Percentiles rank a stretch among this genome's conserved stretches.
Evolutionary conservation across 257 asterid species (phyloP).

Genomic region (Solanum arcanum): DNA sequence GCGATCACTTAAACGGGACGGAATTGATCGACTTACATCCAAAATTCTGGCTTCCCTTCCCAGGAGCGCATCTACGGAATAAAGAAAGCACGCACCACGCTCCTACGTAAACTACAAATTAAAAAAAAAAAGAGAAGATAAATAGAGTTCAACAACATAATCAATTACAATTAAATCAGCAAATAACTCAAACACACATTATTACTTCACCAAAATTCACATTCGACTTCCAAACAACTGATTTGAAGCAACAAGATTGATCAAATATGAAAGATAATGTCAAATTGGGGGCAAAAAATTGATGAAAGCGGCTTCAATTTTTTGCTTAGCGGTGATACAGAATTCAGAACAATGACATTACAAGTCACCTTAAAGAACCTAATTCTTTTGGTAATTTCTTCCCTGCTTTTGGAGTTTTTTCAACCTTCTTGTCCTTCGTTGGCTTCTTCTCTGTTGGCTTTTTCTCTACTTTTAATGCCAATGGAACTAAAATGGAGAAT

Average conservation of each 20-base stretch:
- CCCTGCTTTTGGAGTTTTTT: no score
- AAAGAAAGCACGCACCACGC: no score
- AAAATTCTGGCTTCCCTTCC: no score
- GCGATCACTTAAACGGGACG: no score
- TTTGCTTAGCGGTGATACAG: constrained; percentile 17
- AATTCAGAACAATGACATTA: constrained; percentile 21
- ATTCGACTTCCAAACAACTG: neutral
- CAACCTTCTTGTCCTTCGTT: no score
- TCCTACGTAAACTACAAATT: constrained; percentile 24
- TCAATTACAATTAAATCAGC: neutral
- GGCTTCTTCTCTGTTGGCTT: no score
- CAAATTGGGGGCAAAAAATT: neutral
- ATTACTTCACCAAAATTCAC: neutral
- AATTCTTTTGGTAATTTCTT: no score
- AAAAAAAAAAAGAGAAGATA: neutral
- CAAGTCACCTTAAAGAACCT: neutral
- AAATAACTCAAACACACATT: neutral
- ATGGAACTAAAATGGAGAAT: no score
- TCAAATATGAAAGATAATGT: neutral
- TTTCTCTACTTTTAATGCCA: no score
- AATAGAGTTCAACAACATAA: neutral
- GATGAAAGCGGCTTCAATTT: constrained; percentile 3
- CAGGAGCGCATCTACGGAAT: no score
- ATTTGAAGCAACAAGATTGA: neutral
- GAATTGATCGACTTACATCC: no score